Conservation (phyloP, 176 grass and related monocot species). For the Dendrocalamus sinicus region DNA sequence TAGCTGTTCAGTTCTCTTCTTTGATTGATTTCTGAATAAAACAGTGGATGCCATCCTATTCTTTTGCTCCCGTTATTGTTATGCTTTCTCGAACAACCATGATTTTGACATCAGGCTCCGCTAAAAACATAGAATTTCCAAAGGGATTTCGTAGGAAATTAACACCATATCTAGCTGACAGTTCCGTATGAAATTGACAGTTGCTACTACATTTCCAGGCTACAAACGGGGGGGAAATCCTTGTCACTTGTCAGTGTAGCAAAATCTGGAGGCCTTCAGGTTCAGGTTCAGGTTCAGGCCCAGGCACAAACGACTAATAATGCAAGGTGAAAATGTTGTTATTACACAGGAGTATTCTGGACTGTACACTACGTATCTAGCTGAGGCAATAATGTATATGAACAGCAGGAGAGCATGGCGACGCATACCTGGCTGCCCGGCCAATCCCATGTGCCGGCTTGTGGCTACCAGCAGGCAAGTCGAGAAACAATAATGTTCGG, state of each 20-base stretch:
- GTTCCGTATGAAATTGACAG: background rate
- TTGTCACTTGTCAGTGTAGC: background rate
- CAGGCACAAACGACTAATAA: background rate
- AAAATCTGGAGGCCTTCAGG: background rate
- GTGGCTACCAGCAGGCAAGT: background rate
- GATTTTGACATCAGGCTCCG: background rate
- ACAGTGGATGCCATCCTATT: background rate
- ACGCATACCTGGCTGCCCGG: conserved; percentile 21
- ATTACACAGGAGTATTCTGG: background rate
- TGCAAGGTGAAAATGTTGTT: background rate
- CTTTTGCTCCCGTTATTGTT: background rate
- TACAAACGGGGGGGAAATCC: background rate
- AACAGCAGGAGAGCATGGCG: conserved; percentile 21
- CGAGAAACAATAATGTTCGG: conserved; percentile 44
- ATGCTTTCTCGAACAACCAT: background rate
- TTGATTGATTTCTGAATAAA: conserved; percentile 24
- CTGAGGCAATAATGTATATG: conserved; percentile 1
- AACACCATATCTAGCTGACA: background rate
- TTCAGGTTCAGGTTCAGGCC: background rate
- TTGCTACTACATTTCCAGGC: background rate
- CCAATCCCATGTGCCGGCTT: conserved; percentile 49
- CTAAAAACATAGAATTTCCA: background rate
- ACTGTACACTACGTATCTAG: background rate
- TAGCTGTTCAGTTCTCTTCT: background rate
- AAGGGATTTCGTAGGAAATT: background rate